Conservation (phyloP, 306 rosid genomes). For the Ziziphus jujuba region DNA sequence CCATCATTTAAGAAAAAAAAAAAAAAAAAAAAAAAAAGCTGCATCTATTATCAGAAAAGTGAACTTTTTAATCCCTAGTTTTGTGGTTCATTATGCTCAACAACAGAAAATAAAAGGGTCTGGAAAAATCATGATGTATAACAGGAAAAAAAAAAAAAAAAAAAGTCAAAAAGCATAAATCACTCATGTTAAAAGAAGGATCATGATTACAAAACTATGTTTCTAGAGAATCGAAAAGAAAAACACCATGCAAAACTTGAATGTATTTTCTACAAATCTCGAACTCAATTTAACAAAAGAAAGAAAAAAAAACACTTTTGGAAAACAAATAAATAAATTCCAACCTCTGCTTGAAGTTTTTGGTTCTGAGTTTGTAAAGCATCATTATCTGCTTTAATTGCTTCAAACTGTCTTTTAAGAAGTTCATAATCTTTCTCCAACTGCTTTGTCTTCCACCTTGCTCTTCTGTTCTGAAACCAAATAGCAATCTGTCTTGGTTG, state of each 20-base stretch:
- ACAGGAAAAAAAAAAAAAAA: slow-evolving; percentile 32
- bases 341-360: slow-evolving; percentile 86
- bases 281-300: not conserved
- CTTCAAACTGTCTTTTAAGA: slow-evolving; percentile 77
- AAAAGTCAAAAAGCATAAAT: slow-evolving; percentile 42
- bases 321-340: not conserved
- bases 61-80: slow-evolving; percentile 37
- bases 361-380: slow-evolving; percentile 71
- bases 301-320: not conserved
- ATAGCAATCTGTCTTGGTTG: slow-evolving; percentile 93
- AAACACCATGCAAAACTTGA: slow-evolving; percentile 4
- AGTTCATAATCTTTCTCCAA: slow-evolving; percentile 87
- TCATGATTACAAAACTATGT: slow-evolving; percentile 34
- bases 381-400: slow-evolving; percentile 73
- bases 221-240: slow-evolving; percentile 22
- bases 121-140: slow-evolving; percentile 32
- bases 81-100: slow-evolving; percentile 29
- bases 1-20: slow-evolving; percentile 1
- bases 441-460: slow-evolving; percentile 97
- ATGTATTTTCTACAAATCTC: not conserved
- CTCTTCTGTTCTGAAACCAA: slow-evolving; percentile 94
- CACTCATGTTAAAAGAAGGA: slow-evolving; percentile 13
- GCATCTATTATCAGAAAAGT: slow-evolving; percentile 14
- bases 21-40: not conserved
- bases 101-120: slow-evolving; percentile 35